Base-by-base conservation (phyloP, 2,329 filamentous ascomycete genomes). In the Volutella citrinella region DNA sequence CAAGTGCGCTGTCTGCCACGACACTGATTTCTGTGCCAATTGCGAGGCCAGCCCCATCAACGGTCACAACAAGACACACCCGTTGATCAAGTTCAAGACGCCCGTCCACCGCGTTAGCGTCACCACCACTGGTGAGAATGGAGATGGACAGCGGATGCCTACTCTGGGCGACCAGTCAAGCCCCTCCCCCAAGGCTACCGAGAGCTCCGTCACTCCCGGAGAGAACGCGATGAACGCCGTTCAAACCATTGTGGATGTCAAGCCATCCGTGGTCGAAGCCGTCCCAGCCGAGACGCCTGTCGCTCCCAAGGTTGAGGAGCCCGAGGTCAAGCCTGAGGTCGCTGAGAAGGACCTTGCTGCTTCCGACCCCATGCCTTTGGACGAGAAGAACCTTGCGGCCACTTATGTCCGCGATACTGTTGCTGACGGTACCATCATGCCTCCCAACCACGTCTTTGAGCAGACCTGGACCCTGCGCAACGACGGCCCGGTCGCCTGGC, bases 1-100 rank as follows among this genome's bases (percentile, higher is more conserved):
- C 77, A 98, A 98, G 79, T 98, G 93, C 59, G 87, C 91, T 32
- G 84, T 98, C 36, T 98, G 93, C 70, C 76, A 94, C 55, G 90
- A 98, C 60, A 84, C 84, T 20, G 93, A 98, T 64, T 95, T 96
- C 69, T 98, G 93, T 60, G 87, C 86, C 56, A 85, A 78, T 56
- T 98, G 93, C 66, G 94, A 98, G 68, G 88, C 91, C 30, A 81
- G 81, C 52, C 93, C 93, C 7, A 72, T 72, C 45, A 91, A 94
- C 62, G 70, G 69, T 15, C 93, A 98, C 70, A 96, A 97, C 71
- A 82, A 81, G 63, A 95, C 90, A n/a, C 93, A 98, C 54, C 93
- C 93, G 18, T 70, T 98, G 51, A 89, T 98, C 70, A 96, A 95
- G 69, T 89, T 98, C 72, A 95, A 88, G 75, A 94, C 87, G 4